Evolutionary conservation across 305 asterid genomes (phyloP), one percentile per base, ranked within the genome.

Genomic region (Fraxinus floribunda): DNA sequence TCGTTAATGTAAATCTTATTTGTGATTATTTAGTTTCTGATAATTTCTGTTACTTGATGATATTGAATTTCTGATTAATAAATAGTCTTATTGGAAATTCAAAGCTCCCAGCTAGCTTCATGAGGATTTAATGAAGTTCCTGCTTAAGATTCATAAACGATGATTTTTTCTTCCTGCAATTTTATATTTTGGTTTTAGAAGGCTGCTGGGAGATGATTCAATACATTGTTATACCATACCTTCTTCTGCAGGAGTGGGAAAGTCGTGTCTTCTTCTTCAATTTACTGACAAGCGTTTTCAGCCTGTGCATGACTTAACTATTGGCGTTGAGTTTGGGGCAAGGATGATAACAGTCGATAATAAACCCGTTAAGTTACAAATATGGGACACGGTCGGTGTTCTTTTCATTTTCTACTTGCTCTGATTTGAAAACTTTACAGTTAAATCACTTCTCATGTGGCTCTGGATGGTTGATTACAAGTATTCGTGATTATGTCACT

Each of bases 321-420:
- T 88, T 75, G 94, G 94, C 79, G 94, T 91, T 15, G 94, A 91
- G 83, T 91, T 91, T 82, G 94, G 94, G 29, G 94, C 93, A n/a
- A 84, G 93, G 83, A 89, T 89, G 94, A 88, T 91, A 60, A 89
- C 91, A 30, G 90, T 91, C 11, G 93, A 91, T 76, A 87, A 88
- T 86, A 89, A 88, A 84, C 94, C 93, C 38, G 87, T 90, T 30
- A 91, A 91, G 87, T 92, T 89, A 77, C 94, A 91, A 75, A 91
- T 88, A 62, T 91, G 94, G 94, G 94, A 91, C 83, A 91, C 94
- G 80, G 93, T 91, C 78, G 62, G 85, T 83, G 85, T 39, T 77
- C 82, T 8, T 35, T 75, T 70, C 24, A 16, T 80, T 22, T 79
- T 34, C 75, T 26, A 29, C 75, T 68, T 29, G 76, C 13, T 38